Conservation (phyloP, 768 basidiomycete genomes). For the Pulveroboletus sp. region DNA sequence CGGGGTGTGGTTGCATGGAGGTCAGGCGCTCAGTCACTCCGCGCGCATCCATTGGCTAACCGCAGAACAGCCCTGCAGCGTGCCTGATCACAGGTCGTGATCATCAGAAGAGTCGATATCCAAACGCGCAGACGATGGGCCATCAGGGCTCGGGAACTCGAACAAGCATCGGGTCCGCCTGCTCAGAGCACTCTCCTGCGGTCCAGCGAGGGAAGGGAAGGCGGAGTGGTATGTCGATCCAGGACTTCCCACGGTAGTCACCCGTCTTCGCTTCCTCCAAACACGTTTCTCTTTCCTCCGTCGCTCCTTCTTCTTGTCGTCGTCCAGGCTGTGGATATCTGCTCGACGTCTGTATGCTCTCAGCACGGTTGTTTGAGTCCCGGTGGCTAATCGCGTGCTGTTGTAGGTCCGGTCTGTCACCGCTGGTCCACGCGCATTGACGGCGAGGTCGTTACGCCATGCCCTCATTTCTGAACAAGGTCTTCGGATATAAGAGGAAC, state of each 20-base stretch:
- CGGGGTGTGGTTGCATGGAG: slow-evolving; percentile 3
- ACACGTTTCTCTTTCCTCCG: not conserved
- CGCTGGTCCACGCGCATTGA: slow-evolving; percentile 9
- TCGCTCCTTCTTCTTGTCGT: not conserved
- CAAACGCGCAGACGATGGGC: no score
- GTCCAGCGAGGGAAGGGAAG: no score
- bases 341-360: slow-evolving; percentile 3
- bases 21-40: slow-evolving; percentile 15
- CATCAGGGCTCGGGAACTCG: no score
- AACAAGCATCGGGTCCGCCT: no score
- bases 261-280: not conserved
- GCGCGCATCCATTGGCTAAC: not conserved
- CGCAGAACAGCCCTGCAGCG: slow-evolving; percentile 20
- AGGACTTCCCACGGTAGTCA: slow-evolving; percentile 13
- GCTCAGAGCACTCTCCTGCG: no score
- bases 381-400: slow-evolving; percentile 5
- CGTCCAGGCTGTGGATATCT: not conserved
- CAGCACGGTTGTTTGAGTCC: not conserved
- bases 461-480: slow-evolving; percentile 72
- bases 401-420: slow-evolving; percentile 5
- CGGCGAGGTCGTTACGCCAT: slow-evolving; percentile 28
- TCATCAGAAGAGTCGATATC: no score
- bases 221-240: no score
- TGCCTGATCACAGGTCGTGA: slow-evolving; percentile 15
- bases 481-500: slow-evolving; percentile 68